Evolutionary conservation across 2,329 filamentous ascomycete species (phyloP), one percentile per base, ranked within the genome.

Genomic region (Alternaria tenuissima): DNA sequence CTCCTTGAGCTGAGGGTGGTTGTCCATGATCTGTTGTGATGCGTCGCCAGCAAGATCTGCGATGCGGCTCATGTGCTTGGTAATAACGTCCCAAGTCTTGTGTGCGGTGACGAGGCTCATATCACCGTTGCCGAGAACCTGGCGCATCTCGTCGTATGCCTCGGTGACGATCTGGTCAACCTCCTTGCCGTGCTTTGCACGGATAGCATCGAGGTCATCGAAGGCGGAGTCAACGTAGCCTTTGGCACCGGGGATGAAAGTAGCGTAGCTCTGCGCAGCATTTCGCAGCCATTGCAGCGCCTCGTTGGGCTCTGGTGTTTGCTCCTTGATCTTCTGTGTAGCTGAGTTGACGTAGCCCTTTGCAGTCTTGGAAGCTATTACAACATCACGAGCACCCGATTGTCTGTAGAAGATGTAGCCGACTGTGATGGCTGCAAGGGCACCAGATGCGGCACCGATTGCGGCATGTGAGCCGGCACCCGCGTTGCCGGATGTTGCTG

Each of bases 1-100:
- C 72, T 92, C 85, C 82, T 91, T 92, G 20, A 92, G 71, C 67
- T 89, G 78, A 0, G 91, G 91, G 74, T 93, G 90, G 73, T 92
- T 91, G 70, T 92, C 85, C 52, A 93, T 76, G 42, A 93, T 86
- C 63, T 92, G 87, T 47, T 77, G 71, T 0, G 87, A 80, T 1
- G 88, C 87, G 67, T 91, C 88, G 6, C 84, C 85, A 0, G 88
- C 86, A 3, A 93, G 82, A 44, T 83, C 83, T 16, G 84, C 85
- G 14, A 93, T 78, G 64, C 87, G 84, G 69, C 82, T 83, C 22
- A 88, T 79, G 18, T 90, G 80, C 61, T 90, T 88, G 32, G 87
- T 82, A 5, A 93, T 78, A 9, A 90, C 82, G 3, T 88, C 83
- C 79, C 86, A 89, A 0, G 86, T 85, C 75, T 87, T 83, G 20